Conservation (phyloP, 306 rosid genomes). For the Albizia julibrissin region DNA sequence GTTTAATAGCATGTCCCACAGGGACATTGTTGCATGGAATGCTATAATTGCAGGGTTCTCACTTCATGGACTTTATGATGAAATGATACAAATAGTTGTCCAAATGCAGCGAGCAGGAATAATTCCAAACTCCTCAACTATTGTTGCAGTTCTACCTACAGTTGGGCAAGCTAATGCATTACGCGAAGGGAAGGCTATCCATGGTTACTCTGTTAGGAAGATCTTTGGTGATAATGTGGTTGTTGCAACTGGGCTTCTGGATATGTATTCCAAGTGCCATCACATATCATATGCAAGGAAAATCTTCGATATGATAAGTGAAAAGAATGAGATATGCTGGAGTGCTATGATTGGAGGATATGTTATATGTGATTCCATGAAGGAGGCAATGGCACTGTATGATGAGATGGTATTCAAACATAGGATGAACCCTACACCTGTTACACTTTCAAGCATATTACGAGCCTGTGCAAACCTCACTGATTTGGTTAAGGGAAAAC, state of each 20-base stretch:
- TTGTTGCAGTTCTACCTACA: slow-evolving; percentile 42
- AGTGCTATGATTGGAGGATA: slow-evolving; percentile 62
- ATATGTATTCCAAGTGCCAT: slow-evolving; percentile 55
- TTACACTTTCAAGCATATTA: slow-evolving; percentile 44
- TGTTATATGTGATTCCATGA: slow-evolving; percentile 46
- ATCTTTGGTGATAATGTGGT: slow-evolving; percentile 38
- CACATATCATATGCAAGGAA: slow-evolving; percentile 39
- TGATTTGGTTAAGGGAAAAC: slow-evolving; percentile 43
- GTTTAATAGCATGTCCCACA: slow-evolving; percentile 34
- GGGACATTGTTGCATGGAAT: slow-evolving; percentile 54
- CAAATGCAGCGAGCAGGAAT: slow-evolving; percentile 45
- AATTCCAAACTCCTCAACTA: slow-evolving; percentile 55
- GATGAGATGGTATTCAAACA: slow-evolving; percentile 45
- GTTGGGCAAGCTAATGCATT: slow-evolving; percentile 49
- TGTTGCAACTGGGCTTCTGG: slow-evolving; percentile 51
- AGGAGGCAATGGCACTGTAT: slow-evolving; percentile 44
- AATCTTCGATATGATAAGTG: slow-evolving; percentile 37
- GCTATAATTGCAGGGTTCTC: slow-evolving; percentile 51
- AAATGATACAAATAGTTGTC: slow-evolving; percentile 30
- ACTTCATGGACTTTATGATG: slow-evolving; percentile 30
- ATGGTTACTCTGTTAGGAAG: slow-evolving; percentile 41
- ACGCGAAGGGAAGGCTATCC: slow-evolving; percentile 43
- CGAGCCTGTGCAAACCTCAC: slow-evolving; percentile 56
- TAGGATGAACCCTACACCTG: slow-evolving; percentile 41
- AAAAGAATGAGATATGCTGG: slow-evolving; percentile 52